Evolutionary conservation across 2,329 filamentous ascomycete species (phyloP).

Genomic region (Cercospora canescens): DNA sequence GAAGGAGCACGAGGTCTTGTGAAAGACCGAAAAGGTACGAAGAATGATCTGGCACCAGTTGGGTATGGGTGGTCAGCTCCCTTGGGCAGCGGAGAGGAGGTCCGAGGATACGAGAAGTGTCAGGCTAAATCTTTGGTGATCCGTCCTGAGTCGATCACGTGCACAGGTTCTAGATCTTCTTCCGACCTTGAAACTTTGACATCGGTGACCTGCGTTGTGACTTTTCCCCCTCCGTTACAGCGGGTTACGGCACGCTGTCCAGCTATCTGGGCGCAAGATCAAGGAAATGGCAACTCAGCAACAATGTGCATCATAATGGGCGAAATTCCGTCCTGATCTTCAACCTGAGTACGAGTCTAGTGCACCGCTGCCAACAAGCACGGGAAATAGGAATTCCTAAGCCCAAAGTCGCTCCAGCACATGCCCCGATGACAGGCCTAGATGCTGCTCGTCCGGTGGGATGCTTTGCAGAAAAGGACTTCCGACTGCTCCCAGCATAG

Average conservation of each 20-base stretch:
- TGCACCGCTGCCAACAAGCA: neutral
- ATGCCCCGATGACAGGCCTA: no score
- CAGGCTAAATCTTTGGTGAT: neutral
- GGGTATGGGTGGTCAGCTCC: neutral
- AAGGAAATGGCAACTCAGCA: neutral
- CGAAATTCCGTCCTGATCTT: neutral
- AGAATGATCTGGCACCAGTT: neutral
- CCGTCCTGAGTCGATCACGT: neutral
- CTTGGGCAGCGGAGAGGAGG: neutral
- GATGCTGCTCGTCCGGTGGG: no score
- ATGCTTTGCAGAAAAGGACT: no score
- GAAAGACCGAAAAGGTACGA: neutral
- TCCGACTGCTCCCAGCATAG: no score
- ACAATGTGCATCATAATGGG: neutral
- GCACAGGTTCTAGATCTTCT: neutral
- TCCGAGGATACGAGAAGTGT: neutral
- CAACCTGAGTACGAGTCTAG: neutral
- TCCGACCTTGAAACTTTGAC: neutral
- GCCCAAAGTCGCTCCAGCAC: no score
- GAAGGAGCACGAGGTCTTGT: neutral
- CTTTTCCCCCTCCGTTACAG: neutral
- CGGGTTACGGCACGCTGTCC: neutral
- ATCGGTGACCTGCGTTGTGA: neutral
- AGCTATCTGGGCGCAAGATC: neutral
- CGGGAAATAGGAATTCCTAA: neutral